Evolutionary conservation across 371 early-diverging fungal species (phyloP).

Genomic region (Paraphysoderma sedebokerense): DNA sequence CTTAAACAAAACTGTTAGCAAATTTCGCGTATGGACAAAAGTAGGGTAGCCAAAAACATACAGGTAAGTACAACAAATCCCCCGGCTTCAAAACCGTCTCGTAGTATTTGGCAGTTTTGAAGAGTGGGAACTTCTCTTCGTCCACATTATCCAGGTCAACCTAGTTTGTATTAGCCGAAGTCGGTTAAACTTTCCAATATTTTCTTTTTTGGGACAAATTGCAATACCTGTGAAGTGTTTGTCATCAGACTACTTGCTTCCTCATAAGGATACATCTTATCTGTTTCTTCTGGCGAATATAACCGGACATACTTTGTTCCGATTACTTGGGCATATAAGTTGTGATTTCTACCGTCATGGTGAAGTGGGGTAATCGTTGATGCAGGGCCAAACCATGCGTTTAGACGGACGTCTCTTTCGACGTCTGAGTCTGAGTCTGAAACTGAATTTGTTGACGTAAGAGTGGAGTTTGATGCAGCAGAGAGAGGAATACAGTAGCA

Average conservation of each 20-base stretch:
- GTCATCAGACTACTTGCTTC: conserved; percentile 24
- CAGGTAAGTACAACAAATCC: conserved; percentile 78
- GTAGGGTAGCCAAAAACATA: conserved; percentile 8
- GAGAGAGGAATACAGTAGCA: conserved; percentile 24
- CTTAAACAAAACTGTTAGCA: too few relatives aligned
- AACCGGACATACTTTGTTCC: conserved; percentile 65
- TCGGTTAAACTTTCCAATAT: not conserved
- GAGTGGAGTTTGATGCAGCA: too few relatives aligned
- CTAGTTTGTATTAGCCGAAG: conserved; percentile 7
- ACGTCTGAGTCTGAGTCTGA: conserved; percentile 14
- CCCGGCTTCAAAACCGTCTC: conserved; percentile 60
- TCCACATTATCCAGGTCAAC: conserved; percentile 51
- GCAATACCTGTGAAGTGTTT: conserved; percentile 57
- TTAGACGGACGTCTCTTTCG: conserved; percentile 32
- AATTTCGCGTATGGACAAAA: not conserved
- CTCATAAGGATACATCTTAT: conserved; percentile 35
- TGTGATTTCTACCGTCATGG: conserved; percentile 56
- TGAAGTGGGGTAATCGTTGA: conserved; percentile 79
- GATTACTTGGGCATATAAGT: conserved; percentile 72
- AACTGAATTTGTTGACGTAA: too few relatives aligned
- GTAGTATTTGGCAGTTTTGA: conserved; percentile 33
- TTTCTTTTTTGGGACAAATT: not conserved
- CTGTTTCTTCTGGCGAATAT: conserved; percentile 40
- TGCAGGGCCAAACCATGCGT: conserved; percentile 80
- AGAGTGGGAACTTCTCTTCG: conserved; percentile 20